Evolutionary conservation across 192 early-diverging fungal species (phyloP).

Genomic region (Funneliformis geosporum): DNA sequence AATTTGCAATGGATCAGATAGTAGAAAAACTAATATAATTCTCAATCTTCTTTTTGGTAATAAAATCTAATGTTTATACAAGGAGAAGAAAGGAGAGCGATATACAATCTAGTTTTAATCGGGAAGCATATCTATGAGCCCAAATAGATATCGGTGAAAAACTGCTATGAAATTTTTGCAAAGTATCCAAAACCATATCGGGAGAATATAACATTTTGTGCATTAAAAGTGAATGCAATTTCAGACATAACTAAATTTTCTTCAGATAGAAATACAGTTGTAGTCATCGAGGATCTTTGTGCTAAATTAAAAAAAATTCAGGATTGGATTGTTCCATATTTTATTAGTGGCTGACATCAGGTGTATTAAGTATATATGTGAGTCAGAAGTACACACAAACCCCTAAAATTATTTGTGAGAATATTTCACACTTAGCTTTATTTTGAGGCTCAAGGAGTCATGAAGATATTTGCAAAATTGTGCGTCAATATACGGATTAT

Average conservation of each 20-base stretch:
- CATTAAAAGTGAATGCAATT: background rate
- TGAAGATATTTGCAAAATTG: background rate
- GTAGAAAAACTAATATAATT: background rate
- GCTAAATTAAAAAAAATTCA: too few species aligned
- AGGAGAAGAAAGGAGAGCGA: background rate
- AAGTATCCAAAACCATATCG: slow-evolving; percentile 17
- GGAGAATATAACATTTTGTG: slow-evolving; percentile 12
- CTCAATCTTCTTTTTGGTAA: slow-evolving; percentile 11
- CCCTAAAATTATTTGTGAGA: slow-evolving; percentile 8
- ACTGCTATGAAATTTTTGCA: slow-evolving; percentile 20
- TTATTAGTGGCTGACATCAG: too few species aligned
- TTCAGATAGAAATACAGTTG: too few species aligned
- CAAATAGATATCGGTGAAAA: slow-evolving; percentile 22
- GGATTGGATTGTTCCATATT: too few species aligned
- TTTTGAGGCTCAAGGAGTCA: background rate
- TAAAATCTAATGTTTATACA: slow-evolving; percentile 1
- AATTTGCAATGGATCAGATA: slow-evolving; percentile 7
- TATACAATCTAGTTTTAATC: slow-evolving; percentile 13
- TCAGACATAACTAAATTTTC: too few species aligned
- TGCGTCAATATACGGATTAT: background rate
- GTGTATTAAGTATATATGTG: too few species aligned
- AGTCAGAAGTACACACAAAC: too few species aligned
- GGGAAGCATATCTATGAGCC: slow-evolving; percentile 20
- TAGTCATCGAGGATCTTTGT: too few species aligned
- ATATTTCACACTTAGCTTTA: slow-evolving; percentile 10